Evolutionary conservation across 192 early-diverging fungal genomes (phyloP).

Genomic region (Gonapodya sp.): DNA sequence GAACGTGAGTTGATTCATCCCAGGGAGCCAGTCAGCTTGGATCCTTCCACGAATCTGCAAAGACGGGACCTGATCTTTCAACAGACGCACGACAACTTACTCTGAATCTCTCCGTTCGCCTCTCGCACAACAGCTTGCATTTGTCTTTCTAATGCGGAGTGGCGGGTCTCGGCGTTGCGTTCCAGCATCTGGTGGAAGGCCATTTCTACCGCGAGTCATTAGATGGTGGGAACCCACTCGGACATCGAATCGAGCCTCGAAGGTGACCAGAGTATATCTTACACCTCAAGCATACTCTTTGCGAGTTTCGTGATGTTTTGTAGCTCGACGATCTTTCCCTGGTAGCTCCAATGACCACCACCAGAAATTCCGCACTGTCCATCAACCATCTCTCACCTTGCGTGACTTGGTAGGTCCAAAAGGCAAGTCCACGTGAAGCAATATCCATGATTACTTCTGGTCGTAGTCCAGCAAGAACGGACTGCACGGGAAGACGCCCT

Average conservation of each 20-base stretch:
- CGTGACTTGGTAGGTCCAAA: slow-evolving; percentile 55
- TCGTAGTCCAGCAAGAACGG: slow-evolving; percentile 53
- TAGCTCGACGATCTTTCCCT: too few relatives aligned
- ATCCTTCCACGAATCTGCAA: too few relatives aligned
- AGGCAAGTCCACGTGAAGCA: slow-evolving; percentile 47
- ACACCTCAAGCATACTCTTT: too few relatives aligned
- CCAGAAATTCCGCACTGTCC: too few relatives aligned
- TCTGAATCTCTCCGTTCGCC: background rate
- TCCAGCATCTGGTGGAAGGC: background rate
- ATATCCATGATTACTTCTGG: slow-evolving; percentile 56
- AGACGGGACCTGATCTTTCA: background rate
- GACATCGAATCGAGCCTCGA: background rate
- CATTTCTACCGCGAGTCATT: too few relatives aligned
- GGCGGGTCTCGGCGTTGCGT: background rate
- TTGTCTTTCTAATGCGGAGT: background rate
- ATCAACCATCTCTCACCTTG: slow-evolving; percentile 25
- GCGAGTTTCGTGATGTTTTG: too few relatives aligned
- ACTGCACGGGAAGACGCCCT: slow-evolving; percentile 23
- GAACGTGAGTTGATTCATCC: too few relatives aligned
- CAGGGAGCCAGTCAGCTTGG: too few relatives aligned
- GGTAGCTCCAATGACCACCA: too few relatives aligned
- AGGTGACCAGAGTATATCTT: too few relatives aligned
- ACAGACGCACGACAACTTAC: too few relatives aligned
- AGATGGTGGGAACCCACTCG: background rate
- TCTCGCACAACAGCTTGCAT: background rate